Conservation (phyloP, 2,329 filamentous ascomycete species). For the Phialophora verrucosa region DNA sequence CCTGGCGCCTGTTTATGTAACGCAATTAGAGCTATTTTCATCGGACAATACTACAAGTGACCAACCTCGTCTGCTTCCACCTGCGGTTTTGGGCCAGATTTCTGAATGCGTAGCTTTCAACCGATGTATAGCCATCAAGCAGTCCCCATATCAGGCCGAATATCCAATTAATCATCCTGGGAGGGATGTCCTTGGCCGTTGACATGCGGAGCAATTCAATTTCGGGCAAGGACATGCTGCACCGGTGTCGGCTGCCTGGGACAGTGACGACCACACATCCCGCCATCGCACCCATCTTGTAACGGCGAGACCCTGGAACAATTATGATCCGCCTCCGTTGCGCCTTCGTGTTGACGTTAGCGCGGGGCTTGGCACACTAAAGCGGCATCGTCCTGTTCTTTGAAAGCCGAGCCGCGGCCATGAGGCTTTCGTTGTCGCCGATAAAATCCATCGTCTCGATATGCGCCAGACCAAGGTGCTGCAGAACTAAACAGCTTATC, state of each 20-base stretch:
- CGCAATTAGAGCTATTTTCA: neutral
- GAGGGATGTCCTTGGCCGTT: neutral
- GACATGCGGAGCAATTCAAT: neutral
- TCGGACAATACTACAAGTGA: neutral
- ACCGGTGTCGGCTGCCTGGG: neutral
- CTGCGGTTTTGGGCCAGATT: neutral
- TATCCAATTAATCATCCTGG: neutral
- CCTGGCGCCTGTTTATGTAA: constrained; percentile 6
- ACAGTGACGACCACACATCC: neutral
- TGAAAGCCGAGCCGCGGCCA: too few relatives aligned
- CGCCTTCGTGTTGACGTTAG: too few relatives aligned
- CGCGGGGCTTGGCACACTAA: too few relatives aligned
- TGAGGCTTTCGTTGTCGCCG: too few relatives aligned
- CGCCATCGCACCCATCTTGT: too few relatives aligned
- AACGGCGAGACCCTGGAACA: neutral
- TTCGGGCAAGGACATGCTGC: neutral
- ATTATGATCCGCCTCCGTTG: too few relatives aligned
- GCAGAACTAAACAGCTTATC: too few relatives aligned
- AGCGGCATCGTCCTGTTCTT: too few relatives aligned
- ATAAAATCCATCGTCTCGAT: too few relatives aligned
- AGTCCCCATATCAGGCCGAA: neutral
- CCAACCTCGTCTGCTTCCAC: neutral
- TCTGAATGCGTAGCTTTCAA: neutral
- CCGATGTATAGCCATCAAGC: neutral
- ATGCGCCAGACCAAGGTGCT: too few relatives aligned